Percentiles rank a stretch among this genome's conserved stretches.
phyloP scores from a whole-genome alignment of 2,329 filamentous ascomycete genomes.

The Colletotrichum chrysophilum region DNA sequence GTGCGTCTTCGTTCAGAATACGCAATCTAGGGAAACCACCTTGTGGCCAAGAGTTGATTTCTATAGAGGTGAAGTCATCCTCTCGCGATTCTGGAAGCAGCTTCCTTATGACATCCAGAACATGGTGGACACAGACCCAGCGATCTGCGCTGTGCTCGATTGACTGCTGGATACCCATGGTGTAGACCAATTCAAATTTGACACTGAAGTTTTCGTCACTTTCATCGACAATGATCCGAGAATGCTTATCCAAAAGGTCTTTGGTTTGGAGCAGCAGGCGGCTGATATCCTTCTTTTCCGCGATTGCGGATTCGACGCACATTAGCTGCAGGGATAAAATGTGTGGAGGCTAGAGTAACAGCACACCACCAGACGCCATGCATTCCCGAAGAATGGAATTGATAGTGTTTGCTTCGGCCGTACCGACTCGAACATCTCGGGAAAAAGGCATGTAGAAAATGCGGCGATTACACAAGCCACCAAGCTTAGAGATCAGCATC shows the following conservation, averaged over 20 bases:
- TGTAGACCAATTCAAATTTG: slow-evolving; percentile 69
- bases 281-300: too few relatives aligned
- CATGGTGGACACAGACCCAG: slow-evolving; percentile 60
- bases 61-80: slow-evolving; percentile 42
- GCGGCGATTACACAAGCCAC: slow-evolving; percentile 58
- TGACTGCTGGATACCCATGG: slow-evolving; percentile 55
- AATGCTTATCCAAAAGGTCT: slow-evolving; percentile 45
- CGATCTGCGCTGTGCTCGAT: slow-evolving; percentile 59
- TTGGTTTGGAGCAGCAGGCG: slow-evolving; percentile 43
- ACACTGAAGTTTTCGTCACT: slow-evolving; percentile 68
- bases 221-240: slow-evolving; percentile 67
- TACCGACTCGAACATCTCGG: slow-evolving; percentile 44
- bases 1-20: slow-evolving; percentile 43
- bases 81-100: slow-evolving; percentile 33
- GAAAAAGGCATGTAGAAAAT: slow-evolving; percentile 67
- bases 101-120: slow-evolving; percentile 49
- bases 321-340: slow-evolving; percentile 68
- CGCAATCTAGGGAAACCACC: slow-evolving; percentile 54
- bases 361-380: slow-evolving; percentile 53
- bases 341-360: slow-evolving; percentile 69
- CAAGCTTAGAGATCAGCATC: slow-evolving; percentile 58
- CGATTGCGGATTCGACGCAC: slow-evolving; percentile 32
- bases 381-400: slow-evolving; percentile 48
- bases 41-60: slow-evolving; percentile 35
- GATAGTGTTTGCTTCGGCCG: slow-evolving; percentile 38